Conservation (phyloP, 2,329 filamentous ascomycete species). For the Pseudogymnoascus sp. region DNA sequence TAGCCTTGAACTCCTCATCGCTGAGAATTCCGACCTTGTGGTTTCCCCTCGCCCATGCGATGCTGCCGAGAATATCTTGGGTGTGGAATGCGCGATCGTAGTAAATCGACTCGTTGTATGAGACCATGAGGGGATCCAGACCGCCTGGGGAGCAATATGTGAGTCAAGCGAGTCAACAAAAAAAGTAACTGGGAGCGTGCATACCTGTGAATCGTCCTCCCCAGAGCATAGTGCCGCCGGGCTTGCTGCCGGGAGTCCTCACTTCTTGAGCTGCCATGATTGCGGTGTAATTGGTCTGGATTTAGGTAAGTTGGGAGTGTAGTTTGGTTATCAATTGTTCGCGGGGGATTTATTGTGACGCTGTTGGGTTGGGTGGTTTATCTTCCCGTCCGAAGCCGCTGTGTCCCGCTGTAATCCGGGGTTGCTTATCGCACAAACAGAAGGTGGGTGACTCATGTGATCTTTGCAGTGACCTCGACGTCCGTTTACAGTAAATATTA, state of each 20-base stretch:
- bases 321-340: neutral
- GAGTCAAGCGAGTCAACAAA: constrained; percentile 11
- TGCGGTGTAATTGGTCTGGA: constrained; percentile 11
- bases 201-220: constrained; percentile 53
- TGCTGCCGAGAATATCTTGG: constrained; percentile 71
- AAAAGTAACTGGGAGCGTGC: constrained; percentile 11
- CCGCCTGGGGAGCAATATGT: constrained; percentile 46
- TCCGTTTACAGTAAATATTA: neutral
- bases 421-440: neutral
- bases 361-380: neutral
- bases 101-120: constrained; percentile 75
- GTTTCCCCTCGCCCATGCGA: constrained; percentile 78
- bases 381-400: constrained; percentile 1
- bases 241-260: constrained; percentile 23
- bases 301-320: neutral
- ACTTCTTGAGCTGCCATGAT: constrained; percentile 23
- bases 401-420: constrained; percentile 1
- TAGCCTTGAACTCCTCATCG: constrained; percentile 61
- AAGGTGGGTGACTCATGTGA: neutral
- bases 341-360: neutral
- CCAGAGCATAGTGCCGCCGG: constrained; percentile 44
- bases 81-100: constrained; percentile 73
- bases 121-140: constrained; percentile 76
- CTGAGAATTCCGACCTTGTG: constrained; percentile 66
- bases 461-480: neutral